A percentile compares a stretch with the other conserved stretches of the same genome.
These are phyloP conservation scores for Erysimum pusillum DNA, from an alignment of 441 rosid species.

Conservation along the genomic window DNA sequence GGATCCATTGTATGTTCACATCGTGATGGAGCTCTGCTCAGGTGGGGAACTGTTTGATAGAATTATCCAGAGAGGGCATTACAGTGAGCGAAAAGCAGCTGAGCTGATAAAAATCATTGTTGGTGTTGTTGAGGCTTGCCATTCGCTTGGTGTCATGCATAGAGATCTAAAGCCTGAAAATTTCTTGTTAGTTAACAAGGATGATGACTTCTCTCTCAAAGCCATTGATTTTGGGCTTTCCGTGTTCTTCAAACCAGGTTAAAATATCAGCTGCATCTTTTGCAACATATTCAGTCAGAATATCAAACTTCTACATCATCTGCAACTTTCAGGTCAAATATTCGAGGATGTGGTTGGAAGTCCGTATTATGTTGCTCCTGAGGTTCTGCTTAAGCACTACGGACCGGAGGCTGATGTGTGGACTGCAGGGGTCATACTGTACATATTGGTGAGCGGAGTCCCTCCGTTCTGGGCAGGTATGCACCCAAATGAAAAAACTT, in stretches of 20 bases:
- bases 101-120: constrained; percentile 88
- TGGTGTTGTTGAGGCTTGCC: constrained; percentile 94
- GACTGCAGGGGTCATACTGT: constrained; percentile 97
- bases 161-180: constrained; percentile 96
- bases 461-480: constrained; percentile 99
- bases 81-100: constrained; percentile 94
- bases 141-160: constrained; percentile 97
- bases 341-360: constrained; percentile 96
- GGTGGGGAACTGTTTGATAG: constrained; percentile 95
- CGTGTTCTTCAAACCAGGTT: constrained; percentile 95
- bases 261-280: constrained; percentile 25
- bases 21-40: constrained; percentile 96
- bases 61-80: constrained; percentile 93
- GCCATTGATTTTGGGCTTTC: constrained; percentile 98
- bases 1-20: constrained; percentile 83
- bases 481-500: constrained; percentile 28
- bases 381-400: constrained; percentile 89
- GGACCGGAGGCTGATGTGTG: constrained; percentile 98
- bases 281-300: constrained; percentile 13
- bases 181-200: constrained; percentile 91
- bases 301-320: constrained; percentile 32
- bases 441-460: constrained; percentile 93
- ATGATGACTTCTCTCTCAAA: constrained; percentile 95
- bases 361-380: constrained; percentile 97
- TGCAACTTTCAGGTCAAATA: constrained; percentile 68